These are phyloP conservation scores for Nemania sp. DNA, from an alignment of 2,329 filamentous ascomycete genomes.

Conservation along the genomic window DNA sequence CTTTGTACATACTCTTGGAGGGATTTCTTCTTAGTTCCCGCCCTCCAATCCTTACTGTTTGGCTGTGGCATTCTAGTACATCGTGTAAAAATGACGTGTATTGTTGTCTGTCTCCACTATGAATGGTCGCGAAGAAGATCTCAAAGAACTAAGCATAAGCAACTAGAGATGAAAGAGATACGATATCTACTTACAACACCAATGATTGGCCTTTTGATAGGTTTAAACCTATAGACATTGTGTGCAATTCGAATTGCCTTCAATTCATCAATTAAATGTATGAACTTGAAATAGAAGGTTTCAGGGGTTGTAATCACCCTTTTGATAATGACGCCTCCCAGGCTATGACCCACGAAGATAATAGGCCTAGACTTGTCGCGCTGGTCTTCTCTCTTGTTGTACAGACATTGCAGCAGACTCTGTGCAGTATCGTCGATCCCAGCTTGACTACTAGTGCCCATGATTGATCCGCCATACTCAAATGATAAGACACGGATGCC, in stretches of 20 bases:
- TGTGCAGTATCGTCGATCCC: constrained; percentile 1
- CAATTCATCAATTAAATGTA: background rate
- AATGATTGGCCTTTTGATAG: background rate
- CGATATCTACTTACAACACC: background rate
- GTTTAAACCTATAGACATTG: background rate
- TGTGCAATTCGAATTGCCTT: constrained; percentile 3
- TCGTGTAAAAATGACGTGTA: background rate
- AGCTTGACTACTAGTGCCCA: background rate
- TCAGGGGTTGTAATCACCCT: background rate
- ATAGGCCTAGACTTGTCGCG: background rate
- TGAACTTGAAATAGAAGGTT: background rate
- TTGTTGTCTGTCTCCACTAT: background rate
- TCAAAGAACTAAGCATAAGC: background rate
- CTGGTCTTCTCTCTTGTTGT: background rate
- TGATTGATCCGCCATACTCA: constrained; percentile 3
- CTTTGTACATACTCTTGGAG: background rate
- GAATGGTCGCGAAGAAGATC: constrained; percentile 2
- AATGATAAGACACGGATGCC: constrained; percentile 3
- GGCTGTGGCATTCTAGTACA: background rate
- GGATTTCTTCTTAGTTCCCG: background rate
- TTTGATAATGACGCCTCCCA: constrained; percentile 2
- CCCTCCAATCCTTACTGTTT: background rate
- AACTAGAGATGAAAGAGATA: background rate
- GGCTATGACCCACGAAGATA: constrained; percentile 6
- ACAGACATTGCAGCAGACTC: background rate